A percentile compares a stretch with the other conserved stretches of the same genome.
These are phyloP conservation scores for Penicilliopsis zonata DNA, from an alignment of 495 filamentous ascomycete genomes.

Conservation along the genomic window DNA sequence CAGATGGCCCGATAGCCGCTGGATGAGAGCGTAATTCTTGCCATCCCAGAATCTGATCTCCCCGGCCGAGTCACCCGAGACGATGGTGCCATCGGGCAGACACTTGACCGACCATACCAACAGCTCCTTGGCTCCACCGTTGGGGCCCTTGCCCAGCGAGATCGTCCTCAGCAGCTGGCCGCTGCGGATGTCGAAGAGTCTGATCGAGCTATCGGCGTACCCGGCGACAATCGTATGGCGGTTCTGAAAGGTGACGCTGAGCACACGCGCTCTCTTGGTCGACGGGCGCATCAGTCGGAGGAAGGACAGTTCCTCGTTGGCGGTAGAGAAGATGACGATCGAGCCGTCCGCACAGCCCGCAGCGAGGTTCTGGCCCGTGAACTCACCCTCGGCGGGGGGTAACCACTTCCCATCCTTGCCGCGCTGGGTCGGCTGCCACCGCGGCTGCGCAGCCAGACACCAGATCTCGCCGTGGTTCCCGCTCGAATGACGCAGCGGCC, in stretches of 20 bases:
- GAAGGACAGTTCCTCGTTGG: conserved; percentile 65
- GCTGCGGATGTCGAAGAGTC: conserved; percentile 76
- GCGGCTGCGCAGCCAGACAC: conserved; percentile 86
- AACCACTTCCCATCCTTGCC: conserved; percentile 21
- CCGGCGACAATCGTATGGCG: conserved; percentile 74
- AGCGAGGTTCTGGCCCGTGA: conserved; percentile 58
- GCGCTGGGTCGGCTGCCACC: conserved; percentile 28
- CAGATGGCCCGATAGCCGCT: conserved; percentile 72
- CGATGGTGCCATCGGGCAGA: conserved; percentile 74
- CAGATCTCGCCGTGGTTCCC: conserved; percentile 95
- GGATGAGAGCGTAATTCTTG: conserved; percentile 74
- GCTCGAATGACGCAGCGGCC: conserved; percentile 66
- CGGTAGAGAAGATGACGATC: conserved; percentile 73
- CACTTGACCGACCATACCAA: conserved; percentile 90
- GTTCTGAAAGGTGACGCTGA: conserved; percentile 83
- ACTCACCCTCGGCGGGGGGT: conserved; percentile 29
- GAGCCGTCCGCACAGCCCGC: conserved; percentile 89
- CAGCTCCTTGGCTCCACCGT: conserved; percentile 66
- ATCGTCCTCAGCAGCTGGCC: conserved; percentile 65
- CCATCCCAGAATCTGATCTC: conserved; percentile 90
- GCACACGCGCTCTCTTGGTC: conserved; percentile 69
- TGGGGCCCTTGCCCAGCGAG: conserved; percentile 66
- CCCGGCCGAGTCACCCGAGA: conserved; percentile 89
- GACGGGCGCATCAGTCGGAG: conserved; percentile 58
- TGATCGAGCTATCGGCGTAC: conserved; percentile 83